A percentile compares a stretch with the other conserved stretches of the same genome.
Evolutionary conservation across 108 stramenopile species (phyloP).

Genomic region (Skeletonema grethae): DNA sequence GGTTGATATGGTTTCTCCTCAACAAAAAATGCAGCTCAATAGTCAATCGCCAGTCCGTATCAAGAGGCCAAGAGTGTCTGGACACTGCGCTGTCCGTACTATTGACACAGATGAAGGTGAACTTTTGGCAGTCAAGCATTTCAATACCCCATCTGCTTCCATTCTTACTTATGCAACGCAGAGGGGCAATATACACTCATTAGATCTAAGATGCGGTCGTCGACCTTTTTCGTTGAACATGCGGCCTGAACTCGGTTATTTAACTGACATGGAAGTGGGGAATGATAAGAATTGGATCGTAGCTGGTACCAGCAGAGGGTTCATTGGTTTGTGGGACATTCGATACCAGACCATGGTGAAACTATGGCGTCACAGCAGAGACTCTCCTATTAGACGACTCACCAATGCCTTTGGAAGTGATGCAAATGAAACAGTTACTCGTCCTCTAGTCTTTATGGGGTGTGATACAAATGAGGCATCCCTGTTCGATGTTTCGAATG

Average conservation of each 20-base stretch:
- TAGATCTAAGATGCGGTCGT: conserved; percentile 70
- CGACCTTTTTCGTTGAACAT: conserved; percentile 81
- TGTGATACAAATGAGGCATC: conserved; percentile 88
- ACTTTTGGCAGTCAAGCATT: conserved; percentile 88
- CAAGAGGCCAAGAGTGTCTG: conserved; percentile 62
- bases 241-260: conserved; percentile 86
- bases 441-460: conserved; percentile 88
- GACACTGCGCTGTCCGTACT: conserved; percentile 52
- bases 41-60: neutral
- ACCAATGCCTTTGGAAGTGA: conserved; percentile 72
- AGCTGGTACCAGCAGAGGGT: conserved; percentile 80
- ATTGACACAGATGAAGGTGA: conserved; percentile 82
- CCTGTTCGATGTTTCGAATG: conserved; percentile 86
- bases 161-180: conserved; percentile 85
- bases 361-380: conserved; percentile 88
- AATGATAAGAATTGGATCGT: conserved; percentile 89
- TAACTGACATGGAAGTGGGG: conserved; percentile 85
- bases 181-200: conserved; percentile 76
- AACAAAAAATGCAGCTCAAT: conserved; percentile 25
- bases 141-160: conserved; percentile 84
- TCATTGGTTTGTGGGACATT: conserved; percentile 76
- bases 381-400: conserved; percentile 78
- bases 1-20: conserved; percentile 67
- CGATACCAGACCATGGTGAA: conserved; percentile 83
- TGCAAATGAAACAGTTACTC: conserved; percentile 32